Base-by-base conservation (phyloP, 2,329 filamentous ascomycete genomes). In the Sclerotinia subarctica region DNA sequence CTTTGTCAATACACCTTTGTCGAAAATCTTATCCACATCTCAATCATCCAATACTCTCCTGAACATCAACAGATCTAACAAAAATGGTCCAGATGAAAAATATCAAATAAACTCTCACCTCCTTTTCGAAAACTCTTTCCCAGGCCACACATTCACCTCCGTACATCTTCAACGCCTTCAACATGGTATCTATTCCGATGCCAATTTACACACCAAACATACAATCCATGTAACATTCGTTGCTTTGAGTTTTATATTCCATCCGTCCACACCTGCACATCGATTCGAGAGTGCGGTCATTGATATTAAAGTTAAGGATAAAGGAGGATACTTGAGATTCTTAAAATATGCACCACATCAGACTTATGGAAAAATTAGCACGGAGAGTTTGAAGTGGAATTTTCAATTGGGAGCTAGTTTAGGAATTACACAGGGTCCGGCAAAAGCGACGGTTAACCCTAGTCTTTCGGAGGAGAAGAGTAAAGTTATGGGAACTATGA, bases 331-430 rank as follows among this genome's bases (percentile, higher is more conserved):
- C 10, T 26, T 62, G n/a, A 62, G 29, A 26, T 82, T 84, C 58
- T 74, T 84, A 24, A 81, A 81, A 75, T 82, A 83, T 72, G 82
- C 82, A 5, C 82, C 82, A 13, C 82, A 84, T 72, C 75, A 83
- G 24, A 80, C 83, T 62, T 83, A 80, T 63, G 72, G 72, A 5
- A 64, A 69, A 17, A 72, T 72, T n/a, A 71, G 69, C 42, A 66
- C 66, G 11, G 69, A 70, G 13, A 70, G 64, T 66, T 26, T 71
- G 26, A 73, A 73, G 46, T 74, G 72, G 72, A 72, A 73, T 44
- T 74, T 74, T 35, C 69, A 72, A 46, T 62, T 74, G 1, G 72
- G 71, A 21, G 69, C 73, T 21, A 69, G 79, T 1, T 73, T 84
- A 6, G 82, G 82, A 1, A 78, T 84, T 3, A 79, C 81, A 0